Evolutionary conservation across 2,329 filamentous ascomycete species (phyloP).

Genomic region (Fusarium pseudograminearum): DNA sequence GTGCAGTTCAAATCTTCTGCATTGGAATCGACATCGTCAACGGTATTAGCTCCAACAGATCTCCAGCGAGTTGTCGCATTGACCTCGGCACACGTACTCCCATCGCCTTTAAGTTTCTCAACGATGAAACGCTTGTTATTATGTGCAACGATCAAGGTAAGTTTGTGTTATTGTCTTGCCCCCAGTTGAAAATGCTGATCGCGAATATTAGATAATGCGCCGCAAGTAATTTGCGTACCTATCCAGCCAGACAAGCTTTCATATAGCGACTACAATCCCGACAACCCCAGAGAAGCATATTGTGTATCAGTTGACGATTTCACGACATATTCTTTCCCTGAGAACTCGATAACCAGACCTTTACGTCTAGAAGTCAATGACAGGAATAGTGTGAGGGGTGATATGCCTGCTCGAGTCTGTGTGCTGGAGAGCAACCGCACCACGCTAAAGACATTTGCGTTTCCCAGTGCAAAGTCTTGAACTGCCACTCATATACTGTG

Average conservation of each 20-base stretch:
- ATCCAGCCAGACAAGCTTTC: slow-evolving; percentile 52
- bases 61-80: slow-evolving; percentile 56
- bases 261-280: slow-evolving; percentile 54
- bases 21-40: slow-evolving; percentile 65
- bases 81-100: slow-evolving; percentile 59
- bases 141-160: slow-evolving; percentile 62
- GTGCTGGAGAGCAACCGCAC: slow-evolving; percentile 62
- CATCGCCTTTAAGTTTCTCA: slow-evolving; percentile 75
- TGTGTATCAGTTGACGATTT: slow-evolving; percentile 34
- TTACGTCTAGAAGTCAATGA: slow-evolving; percentile 65
- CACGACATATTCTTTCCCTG: slow-evolving; percentile 46
- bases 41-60: slow-evolving; percentile 65
- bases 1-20: slow-evolving; percentile 68
- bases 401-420: slow-evolving; percentile 63
- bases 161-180: neutral
- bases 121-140: slow-evolving; percentile 70
- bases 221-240: slow-evolving; percentile 53
- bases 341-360: slow-evolving; percentile 51
- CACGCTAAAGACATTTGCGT: slow-evolving; percentile 61
- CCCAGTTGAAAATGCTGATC: neutral
- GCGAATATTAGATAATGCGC: slow-evolving; percentile 41
- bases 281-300: slow-evolving; percentile 10
- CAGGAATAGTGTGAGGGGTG: slow-evolving; percentile 57
- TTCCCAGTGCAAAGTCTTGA: slow-evolving; percentile 45
- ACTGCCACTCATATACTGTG: neutral